These are phyloP conservation scores for Arthrobotrys sphaeroides DNA, from an alignment of 2,329 filamentous ascomycete species.

Conservation along the genomic window DNA sequence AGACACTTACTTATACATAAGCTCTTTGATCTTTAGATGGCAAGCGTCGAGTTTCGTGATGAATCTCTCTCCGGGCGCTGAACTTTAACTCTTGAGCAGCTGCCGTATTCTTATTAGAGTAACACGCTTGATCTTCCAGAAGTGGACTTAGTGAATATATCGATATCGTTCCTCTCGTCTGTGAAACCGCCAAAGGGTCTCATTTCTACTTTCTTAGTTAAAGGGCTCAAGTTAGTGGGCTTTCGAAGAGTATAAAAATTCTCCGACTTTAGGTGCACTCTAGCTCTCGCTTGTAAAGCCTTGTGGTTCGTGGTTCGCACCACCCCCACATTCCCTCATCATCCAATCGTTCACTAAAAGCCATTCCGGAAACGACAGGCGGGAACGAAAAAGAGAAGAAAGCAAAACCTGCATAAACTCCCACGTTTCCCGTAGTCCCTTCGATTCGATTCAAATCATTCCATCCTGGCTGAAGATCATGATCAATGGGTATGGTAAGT, in stretches of 20 bases:
- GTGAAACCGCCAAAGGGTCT: background rate
- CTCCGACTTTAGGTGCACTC: background rate
- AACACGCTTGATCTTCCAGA: background rate
- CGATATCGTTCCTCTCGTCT: background rate
- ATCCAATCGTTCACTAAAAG: background rate
- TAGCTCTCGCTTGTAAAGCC: background rate
- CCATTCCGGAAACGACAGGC: constrained; percentile 46
- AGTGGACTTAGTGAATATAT: background rate
- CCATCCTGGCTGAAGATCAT: background rate
- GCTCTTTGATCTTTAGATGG: no score
- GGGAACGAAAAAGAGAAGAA: constrained; percentile 21
- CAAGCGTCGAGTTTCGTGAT: background rate
- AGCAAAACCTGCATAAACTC: background rate
- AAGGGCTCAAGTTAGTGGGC: background rate
- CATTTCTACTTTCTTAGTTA: background rate
- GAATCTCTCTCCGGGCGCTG: background rate
- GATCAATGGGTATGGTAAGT: background rate
- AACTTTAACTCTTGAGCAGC: background rate
- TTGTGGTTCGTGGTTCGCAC: background rate
- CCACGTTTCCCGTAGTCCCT: constrained; percentile 31
- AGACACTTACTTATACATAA: no score
- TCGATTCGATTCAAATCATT: background rate
- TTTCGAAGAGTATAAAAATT: constrained; percentile 22
- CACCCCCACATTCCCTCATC: constrained; percentile 27
- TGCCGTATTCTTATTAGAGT: constrained; percentile 14